These are phyloP conservation scores for Skeletonema costatum DNA, from an alignment of 108 stramenopile genomes.

Conservation along the genomic window DNA sequence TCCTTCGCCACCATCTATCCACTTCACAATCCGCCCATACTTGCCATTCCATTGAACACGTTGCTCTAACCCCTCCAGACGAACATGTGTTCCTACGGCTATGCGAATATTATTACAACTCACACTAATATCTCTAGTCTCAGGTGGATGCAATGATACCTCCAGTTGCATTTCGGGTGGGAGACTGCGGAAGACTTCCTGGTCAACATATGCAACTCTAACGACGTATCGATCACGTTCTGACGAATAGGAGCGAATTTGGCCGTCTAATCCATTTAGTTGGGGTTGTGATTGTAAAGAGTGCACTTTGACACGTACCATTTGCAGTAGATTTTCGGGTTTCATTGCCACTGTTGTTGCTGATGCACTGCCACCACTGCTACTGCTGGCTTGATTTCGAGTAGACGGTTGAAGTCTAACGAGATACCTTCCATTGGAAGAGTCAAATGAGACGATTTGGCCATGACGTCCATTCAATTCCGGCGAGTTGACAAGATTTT, in stretches of 20 bases:
- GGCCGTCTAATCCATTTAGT: slow-evolving; percentile 85
- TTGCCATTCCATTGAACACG: slow-evolving; percentile 47
- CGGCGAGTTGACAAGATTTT: slow-evolving; percentile 49
- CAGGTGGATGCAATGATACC: slow-evolving; percentile 2
- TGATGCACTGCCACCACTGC: slow-evolving; percentile 34
- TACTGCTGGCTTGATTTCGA: slow-evolving; percentile 8
- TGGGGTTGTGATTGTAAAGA: slow-evolving; percentile 78
- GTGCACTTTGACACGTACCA: slow-evolving; percentile 68
- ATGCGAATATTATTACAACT: slow-evolving; percentile 33
- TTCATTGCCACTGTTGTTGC: slow-evolving; percentile 67
- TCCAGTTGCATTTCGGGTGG: not conserved
- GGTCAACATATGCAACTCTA: slow-evolving; percentile 1
- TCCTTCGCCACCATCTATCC: slow-evolving; percentile 3
- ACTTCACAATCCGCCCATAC: slow-evolving; percentile 21
- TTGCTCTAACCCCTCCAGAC: slow-evolving; percentile 38
- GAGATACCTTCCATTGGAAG: slow-evolving; percentile 66
- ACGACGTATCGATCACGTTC: slow-evolving; percentile 46
- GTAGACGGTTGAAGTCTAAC: slow-evolving; percentile 23
- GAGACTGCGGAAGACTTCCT: not conserved
- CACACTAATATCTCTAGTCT: slow-evolving; percentile 37
- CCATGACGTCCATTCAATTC: slow-evolving; percentile 78
- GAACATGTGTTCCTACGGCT: slow-evolving; percentile 27
- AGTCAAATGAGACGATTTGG: slow-evolving; percentile 76
- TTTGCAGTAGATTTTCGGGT: slow-evolving; percentile 76
- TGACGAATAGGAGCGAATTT: slow-evolving; percentile 58